These are phyloP conservation scores for Cryptosporidium xiaoi DNA, from an alignment of 169 alveolate species.

Conservation along the genomic window DNA sequence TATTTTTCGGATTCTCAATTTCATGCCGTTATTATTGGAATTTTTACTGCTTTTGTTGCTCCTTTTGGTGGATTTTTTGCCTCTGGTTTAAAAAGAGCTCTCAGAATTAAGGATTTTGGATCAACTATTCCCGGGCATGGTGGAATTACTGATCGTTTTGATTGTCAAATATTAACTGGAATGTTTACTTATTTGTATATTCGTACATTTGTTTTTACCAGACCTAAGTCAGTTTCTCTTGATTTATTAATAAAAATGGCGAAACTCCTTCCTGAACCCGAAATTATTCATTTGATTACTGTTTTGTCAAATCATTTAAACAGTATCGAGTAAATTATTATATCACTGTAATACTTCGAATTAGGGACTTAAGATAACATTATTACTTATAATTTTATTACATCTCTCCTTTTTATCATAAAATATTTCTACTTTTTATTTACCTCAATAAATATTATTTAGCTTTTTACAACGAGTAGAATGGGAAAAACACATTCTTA, in stretches of 20 bases:
- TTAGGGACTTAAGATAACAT: background rate
- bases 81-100: constrained; percentile 98
- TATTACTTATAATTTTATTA: background rate
- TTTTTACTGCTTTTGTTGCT: constrained; percentile 95
- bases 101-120: constrained; percentile 97
- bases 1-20: constrained; percentile 83
- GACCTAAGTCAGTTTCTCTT: constrained; percentile 66
- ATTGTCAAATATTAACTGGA: constrained; percentile 95
- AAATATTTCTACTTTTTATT: no score
- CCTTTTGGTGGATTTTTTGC: constrained; percentile 99
- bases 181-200: constrained; percentile 86
- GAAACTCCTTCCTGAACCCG: constrained; percentile 69
- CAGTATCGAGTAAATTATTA: background rate
- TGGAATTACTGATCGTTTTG: constrained; percentile 98
- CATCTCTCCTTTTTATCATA: background rate
- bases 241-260: constrained; percentile 53
- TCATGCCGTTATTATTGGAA: constrained; percentile 93
- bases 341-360: background rate
- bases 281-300: constrained; percentile 32
- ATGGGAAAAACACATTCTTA: no score
- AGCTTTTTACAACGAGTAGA: no score
- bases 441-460: no score
- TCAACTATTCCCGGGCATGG: constrained; percentile 99
- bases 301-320: constrained; percentile 37
- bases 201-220: constrained; percentile 66